Percentiles rank a stretch among this genome's conserved stretches.
Conservation (phyloP, 2,329 filamentous ascomycete species). For the Tolypocladium album region DNA sequence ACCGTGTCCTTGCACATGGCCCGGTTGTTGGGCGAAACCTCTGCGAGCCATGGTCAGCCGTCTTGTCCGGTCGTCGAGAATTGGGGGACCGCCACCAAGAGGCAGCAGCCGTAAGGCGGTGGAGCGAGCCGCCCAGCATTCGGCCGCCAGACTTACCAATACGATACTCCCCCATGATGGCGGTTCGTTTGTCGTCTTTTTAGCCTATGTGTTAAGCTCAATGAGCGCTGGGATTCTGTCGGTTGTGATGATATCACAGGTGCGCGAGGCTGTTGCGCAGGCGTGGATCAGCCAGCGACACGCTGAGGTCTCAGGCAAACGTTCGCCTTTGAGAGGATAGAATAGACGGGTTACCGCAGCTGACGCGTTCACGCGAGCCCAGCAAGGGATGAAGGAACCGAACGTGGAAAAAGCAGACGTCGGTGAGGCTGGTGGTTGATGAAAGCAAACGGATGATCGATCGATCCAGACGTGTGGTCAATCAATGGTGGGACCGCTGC, state of each 20-base stretch:
- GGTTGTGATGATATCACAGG: neutral
- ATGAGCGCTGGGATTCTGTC: neutral
- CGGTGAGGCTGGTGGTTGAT: neutral
- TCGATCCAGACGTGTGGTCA: neutral
- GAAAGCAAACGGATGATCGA: no score
- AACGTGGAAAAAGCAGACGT: no score
- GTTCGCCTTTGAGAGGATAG: neutral
- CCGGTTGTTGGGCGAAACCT: slow-evolving; percentile 58
- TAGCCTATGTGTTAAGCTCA: neutral
- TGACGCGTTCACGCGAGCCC: neutral
- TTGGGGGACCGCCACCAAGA: neutral
- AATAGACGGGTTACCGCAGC: neutral
- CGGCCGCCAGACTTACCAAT: slow-evolving; percentile 27
- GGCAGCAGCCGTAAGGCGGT: neutral
- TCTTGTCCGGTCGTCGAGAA: neutral
- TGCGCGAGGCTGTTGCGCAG: neutral
- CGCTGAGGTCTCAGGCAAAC: neutral
- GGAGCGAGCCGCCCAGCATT: neutral
- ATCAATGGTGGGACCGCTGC: neutral
- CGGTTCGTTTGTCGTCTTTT: neutral
- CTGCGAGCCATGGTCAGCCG: slow-evolving; percentile 31
- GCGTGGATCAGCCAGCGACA: neutral
- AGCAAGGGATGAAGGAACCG: neutral
- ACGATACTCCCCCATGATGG: slow-evolving; percentile 32
- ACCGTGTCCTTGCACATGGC: slow-evolving; percentile 62